Base-by-base conservation (phyloP, 495 filamentous ascomycete genomes). In the Aspergillus cavernicola region DNA sequence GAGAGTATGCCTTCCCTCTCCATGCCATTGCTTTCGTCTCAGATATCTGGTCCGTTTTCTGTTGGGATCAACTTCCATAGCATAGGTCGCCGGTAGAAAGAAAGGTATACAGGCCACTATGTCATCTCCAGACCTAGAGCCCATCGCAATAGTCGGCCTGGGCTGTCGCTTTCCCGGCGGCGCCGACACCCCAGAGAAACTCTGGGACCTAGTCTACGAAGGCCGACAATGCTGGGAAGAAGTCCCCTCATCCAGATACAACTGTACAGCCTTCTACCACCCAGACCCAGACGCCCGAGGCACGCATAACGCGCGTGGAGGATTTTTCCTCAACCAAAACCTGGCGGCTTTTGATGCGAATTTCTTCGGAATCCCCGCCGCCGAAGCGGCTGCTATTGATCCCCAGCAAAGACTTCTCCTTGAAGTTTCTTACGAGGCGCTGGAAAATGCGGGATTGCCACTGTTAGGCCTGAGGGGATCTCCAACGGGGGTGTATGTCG, bases 261-360 rank as follows among this genome's bases (percentile, higher is more conserved):
- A 18, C n/a, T 5, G 4, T n/a, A 4, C 1, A 3, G 2, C 24
- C 12, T 29, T 31, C 15, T 31, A 29, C n/a, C 23, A 29, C 11
- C 3, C 24, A 5, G n/a, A 31, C n/a, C 24, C 26, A 2, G 41
- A 7, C 13, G 24, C 15, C n/a, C 41, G 10, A 1, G 41, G 41
- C 3, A 29, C 23, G 1, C 13, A 1, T 6, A 44, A 53, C 78
- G 51, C 61, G 0, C 28, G 35, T 11, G 49, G 63, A 11, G 57
- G 61, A 0, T 69, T 77, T 49, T 72, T 75, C 56, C 59, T 87
- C 13, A 65, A 78, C 0, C 71, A 83, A 47, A 73, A 84, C 55
- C 60, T 75, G 6, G 64, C 67, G 4, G 60, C 68, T 4, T 87
- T 87, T 50, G 84, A 87, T 55, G 69, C 81, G 0, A 41, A 58